Base-by-base conservation (phyloP, 192 early-diverging fungal genomes). In the Coemansia sp. region DNA sequence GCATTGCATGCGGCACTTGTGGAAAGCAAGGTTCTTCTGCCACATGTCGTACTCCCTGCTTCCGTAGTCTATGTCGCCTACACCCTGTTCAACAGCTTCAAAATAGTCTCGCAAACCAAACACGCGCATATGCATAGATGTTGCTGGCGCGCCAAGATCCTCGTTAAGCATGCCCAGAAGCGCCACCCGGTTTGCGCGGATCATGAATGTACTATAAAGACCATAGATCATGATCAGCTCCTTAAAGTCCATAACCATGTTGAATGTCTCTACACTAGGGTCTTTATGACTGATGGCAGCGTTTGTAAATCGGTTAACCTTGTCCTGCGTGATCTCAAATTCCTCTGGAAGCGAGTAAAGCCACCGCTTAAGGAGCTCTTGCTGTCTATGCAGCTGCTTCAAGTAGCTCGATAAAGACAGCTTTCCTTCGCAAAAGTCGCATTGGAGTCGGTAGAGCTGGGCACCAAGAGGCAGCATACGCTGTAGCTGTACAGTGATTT, bases 201-300 rank as follows among this genome's bases (percentile, higher is more conserved):
- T 72, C 63, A 80, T 36, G 48, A 80, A 65, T 10, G 73, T 72
- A n/a, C 73, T 74, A 45, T 80, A 80, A 41, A 80, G 55, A 8
- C 69, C 72, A 39, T 71, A 74, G 3, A 64, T 80, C 78, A 80
- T 80, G 22, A 75, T 73, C n/a, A 80, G 73, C 73, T 80, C 78
- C 61, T 80, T 80, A 46, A 80, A 80, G 18, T 72, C 72, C 78
- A 80, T 80, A 12, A 72, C 39, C 63, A 74, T 7, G 60, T 80
- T 80, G 10, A 42, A 61, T 42, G 61, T 68, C 45, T 69, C 72
- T 54, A 65, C 46, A 8, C 59, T 40, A 18, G 66, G 46, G 16
- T 61, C 18, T 13, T 49, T 58, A 8, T 32, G 60, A 13, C 8
- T 64, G 7, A 52, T 42, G 0, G 57, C 68, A 6, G 60, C 62